phyloP scores from a whole-genome alignment of 2,329 filamentous ascomycete species.

The Akanthomyces lecanii region DNA sequence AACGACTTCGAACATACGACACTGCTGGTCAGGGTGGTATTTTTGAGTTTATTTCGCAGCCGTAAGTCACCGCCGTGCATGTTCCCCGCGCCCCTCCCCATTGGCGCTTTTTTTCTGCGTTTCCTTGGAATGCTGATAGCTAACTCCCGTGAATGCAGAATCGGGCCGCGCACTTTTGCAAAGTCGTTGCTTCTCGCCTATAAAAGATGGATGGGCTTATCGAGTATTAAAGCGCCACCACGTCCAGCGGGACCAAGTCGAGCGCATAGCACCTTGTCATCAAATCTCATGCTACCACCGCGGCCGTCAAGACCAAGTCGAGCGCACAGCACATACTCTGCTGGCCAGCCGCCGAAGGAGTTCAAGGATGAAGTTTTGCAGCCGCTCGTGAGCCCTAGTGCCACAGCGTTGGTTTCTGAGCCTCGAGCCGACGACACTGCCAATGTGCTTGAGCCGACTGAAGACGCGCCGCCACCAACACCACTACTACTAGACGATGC shows the following conservation, averaged over 20 bases:
- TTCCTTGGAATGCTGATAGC: not conserved
- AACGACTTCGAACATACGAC: not conserved
- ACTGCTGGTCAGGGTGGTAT: not conserved
- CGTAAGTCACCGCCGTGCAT: not conserved
- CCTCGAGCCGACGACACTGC: not conserved
- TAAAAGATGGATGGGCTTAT: not conserved
- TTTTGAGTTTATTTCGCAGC: constrained; percentile 4
- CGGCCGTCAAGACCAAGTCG: not conserved
- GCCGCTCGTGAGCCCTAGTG: not conserved
- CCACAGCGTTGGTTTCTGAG: not conserved
- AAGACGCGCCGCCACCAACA: not conserved
- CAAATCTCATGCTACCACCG: not conserved
- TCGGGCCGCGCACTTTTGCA: constrained; percentile 36
- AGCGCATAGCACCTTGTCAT: not conserved
- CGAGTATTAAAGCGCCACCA: not conserved
- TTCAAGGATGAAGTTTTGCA: not conserved
- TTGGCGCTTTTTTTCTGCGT: no score
- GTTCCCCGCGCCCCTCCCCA: not conserved
- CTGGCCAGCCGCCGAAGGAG: not conserved
- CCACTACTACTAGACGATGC: not conserved
- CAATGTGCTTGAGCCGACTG: not conserved
- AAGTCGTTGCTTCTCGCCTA: constrained; percentile 20
- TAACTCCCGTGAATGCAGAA: constrained; percentile 20
- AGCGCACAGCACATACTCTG: not conserved
- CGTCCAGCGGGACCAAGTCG: not conserved